Base-by-base conservation (phyloP, 305 asterid species). In the Fraxinus greggii region DNA sequence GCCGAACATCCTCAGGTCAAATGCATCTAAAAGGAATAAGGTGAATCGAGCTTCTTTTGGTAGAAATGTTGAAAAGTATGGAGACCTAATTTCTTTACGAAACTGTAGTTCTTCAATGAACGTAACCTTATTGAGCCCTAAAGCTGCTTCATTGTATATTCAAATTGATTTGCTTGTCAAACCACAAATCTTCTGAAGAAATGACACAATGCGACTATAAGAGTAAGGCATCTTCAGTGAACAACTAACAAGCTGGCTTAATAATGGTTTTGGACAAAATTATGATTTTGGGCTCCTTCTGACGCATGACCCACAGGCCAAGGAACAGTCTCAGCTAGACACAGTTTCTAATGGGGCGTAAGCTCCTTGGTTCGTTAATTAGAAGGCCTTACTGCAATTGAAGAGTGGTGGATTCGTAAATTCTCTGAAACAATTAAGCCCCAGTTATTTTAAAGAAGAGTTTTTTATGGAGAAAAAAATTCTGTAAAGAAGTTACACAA, bases 11-110 rank as follows among this genome's bases (percentile, higher is more conserved):
- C 76, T 72, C 26, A 17, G 28, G 48, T 72, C 28, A 32, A 72
- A 21, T 79, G 79, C 40, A 45, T 69, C 7, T 65, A 85, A 74
- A 51, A 56, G 63, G 75, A 77, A 81, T 79, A 79, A 35, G 83
- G 78, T 67, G 80, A 81, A 40, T 33, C 35, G 17, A 77, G 42
- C 65, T 61, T 72, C 69, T 76, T 79, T 65, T 76, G 45, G 26
- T 33, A 33, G 76, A 72, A 33, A 72, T 28, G 26, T 72, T n/a
- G 13, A n/a, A 7, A 72, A 72, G 17, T 33, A 72, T 17, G 28
- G 17, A 69, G 9, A 69, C 40, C 40, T 69, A 29, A 69, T 29
- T 69, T 69, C 24, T 29, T 5, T 31, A 15, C 48, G 33, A 80
- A 80, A 67, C 32, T 79, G 32, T 29, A 67, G 31, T 67, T 67